Evolutionary conservation across 2,329 filamentous ascomycete genomes (phyloP).

Genomic region (Pseudofabraea citricarpa): DNA sequence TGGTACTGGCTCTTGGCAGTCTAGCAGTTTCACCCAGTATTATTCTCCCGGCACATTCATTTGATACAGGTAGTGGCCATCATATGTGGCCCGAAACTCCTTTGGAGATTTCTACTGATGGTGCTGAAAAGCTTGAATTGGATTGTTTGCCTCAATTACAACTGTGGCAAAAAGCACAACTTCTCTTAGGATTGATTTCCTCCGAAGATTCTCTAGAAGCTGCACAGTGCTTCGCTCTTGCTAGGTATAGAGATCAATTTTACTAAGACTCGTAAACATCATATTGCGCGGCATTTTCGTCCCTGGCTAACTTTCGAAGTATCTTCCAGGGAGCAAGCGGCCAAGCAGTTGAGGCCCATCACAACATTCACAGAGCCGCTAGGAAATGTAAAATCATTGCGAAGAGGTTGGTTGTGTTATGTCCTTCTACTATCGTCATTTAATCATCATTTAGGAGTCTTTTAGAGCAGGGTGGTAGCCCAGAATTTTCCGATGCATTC

Average conservation of each 20-base stretch:
- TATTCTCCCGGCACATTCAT: neutral
- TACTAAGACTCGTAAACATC: no score
- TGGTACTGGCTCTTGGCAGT: constrained; percentile 14
- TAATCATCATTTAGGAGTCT: neutral
- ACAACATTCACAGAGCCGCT: constrained; percentile 22
- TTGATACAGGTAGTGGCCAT: neutral
- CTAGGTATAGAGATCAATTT: no score
- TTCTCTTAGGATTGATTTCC: constrained; percentile 18
- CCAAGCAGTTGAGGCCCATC: constrained; percentile 19
- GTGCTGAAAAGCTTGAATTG: neutral
- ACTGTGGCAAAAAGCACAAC: constrained; percentile 16
- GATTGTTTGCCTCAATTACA: neutral
- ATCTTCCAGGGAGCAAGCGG: constrained; percentile 23
- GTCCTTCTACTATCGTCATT: neutral
- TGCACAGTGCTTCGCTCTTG: constrained; percentile 25
- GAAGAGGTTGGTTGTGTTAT: neutral
- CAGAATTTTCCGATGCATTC: constrained; percentile 19
- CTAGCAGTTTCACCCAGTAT: constrained; percentile 8
- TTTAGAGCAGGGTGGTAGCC: neutral
- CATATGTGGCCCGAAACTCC: neutral
- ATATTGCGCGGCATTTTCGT: no score
- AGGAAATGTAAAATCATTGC: constrained; percentile 25
- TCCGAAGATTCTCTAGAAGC: constrained; percentile 18
- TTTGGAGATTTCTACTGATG: neutral
- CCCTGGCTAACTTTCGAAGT: constrained; percentile 7